Percentiles rank a stretch among this genome's conserved stretches.
These are phyloP conservation scores for Picochlorum sp. DNA, from an alignment of 139 green algal genomes.

Conservation along the genomic window DNA sequence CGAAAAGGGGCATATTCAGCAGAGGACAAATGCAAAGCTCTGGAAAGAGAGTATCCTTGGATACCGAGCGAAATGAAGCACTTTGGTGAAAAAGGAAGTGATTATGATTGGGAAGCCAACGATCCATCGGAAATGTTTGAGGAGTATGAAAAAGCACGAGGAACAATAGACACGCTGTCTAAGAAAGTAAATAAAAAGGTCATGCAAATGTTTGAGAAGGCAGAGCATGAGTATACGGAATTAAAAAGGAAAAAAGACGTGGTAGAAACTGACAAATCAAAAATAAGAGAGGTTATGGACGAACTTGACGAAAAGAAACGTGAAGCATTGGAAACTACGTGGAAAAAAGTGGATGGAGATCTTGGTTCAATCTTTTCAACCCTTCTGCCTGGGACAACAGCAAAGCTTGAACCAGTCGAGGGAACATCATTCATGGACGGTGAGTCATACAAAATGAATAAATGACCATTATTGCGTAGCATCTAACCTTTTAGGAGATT, in stretches of 20 bases:
- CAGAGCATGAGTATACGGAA: constrained; percentile 71
- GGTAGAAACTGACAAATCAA: constrained; percentile 61
- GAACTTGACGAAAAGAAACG: constrained; percentile 96
- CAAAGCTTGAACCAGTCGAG: constrained; percentile 85
- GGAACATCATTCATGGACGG: constrained; percentile 64
- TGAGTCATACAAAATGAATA: no score
- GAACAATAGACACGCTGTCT: constrained; percentile 22
- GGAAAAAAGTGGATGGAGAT: constrained; percentile 81
- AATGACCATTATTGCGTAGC: constrained; percentile 24
- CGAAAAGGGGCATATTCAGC: constrained; percentile 6
- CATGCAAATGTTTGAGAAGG: constrained; percentile 83
- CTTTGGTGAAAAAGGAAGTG: constrained; percentile 56
- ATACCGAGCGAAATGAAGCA: constrained; percentile 52
- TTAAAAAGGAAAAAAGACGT: constrained; percentile 72
- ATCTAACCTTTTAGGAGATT: no score
- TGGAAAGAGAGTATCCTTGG: constrained; percentile 67
- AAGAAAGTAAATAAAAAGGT: constrained; percentile 70
- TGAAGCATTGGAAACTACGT: constrained; percentile 73
- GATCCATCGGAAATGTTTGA: constrained; percentile 29
- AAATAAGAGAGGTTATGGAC: constrained; percentile 75
- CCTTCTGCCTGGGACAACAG: constrained; percentile 85
- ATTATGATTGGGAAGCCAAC: constrained; percentile 68
- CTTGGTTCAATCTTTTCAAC: constrained; percentile 96
- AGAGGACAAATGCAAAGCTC: constrained; percentile 5
- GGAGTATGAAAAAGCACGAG: constrained; percentile 19